phyloP scores from a whole-genome alignment of 2,329 filamentous ascomycete genomes.

The Nannizziopsis barbatae region DNA sequence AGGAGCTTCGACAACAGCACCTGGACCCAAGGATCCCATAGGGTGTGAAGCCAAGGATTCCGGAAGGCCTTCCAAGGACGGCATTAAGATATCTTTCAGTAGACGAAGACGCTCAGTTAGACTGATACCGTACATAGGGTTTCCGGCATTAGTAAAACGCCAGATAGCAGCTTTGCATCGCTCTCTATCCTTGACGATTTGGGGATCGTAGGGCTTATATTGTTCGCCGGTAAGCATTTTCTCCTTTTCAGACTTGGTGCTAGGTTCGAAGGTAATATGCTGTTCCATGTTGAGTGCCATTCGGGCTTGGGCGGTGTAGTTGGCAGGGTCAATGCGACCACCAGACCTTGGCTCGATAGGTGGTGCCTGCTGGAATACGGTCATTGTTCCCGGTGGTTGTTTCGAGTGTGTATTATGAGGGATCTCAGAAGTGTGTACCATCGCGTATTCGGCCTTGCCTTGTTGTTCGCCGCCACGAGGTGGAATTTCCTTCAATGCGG shows the following conservation, averaged over 20 bases:
- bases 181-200: conserved; percentile 73
- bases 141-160: conserved; percentile 75
- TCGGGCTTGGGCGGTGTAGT: conserved; percentile 34
- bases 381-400: conserved; percentile 23
- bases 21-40: conserved; percentile 56
- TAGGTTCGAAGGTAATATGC: conserved; percentile 33
- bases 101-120: conserved; percentile 33
- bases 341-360: conserved; percentile 30
- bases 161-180: conserved; percentile 70
- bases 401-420: conserved; percentile 29
- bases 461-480: conserved; percentile 24
- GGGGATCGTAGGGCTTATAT: conserved; percentile 69
- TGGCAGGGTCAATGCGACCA: conserved; percentile 28
- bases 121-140: conserved; percentile 61
- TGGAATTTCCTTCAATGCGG: conserved; percentile 30
- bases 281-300: conserved; percentile 35
- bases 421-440: conserved; percentile 23
- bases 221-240: conserved; percentile 73
- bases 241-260: conserved; percentile 60
- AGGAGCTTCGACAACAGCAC: conserved; percentile 70
- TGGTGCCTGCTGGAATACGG: conserved; percentile 30
- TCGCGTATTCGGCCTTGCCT: conserved; percentile 31
- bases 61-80: conserved; percentile 21
- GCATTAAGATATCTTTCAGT: conserved; percentile 31
- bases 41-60: conserved; percentile 45